Percentiles rank a stretch among this genome's conserved stretches.
These are phyloP conservation scores for Solanum rostratum DNA, from an alignment of 257 asterid species.

Conservation along the genomic window DNA sequence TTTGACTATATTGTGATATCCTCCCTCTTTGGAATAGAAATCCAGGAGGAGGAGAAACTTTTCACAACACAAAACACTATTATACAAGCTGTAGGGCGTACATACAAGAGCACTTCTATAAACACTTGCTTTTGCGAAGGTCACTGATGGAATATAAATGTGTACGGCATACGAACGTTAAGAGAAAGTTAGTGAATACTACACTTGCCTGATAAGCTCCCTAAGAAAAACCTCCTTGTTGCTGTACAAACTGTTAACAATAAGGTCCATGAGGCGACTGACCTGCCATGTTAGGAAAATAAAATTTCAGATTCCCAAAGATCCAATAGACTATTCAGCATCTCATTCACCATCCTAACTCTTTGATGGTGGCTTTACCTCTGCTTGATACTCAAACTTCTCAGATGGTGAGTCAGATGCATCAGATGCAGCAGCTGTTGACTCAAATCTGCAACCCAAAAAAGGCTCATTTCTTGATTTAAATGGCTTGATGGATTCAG, in stretches of 20 bases:
- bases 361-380: constrained; percentile 29
- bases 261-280: constrained; percentile 98
- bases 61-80: not conserved
- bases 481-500: constrained; percentile 19
- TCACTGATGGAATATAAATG: not conserved
- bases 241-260: constrained; percentile 90
- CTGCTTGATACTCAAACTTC: constrained; percentile 92
- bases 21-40: not conserved
- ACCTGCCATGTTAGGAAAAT: constrained; percentile 40
- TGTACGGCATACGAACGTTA: not conserved
- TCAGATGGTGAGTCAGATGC: constrained; percentile 42
- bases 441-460: constrained; percentile 42
- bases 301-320: not conserved
- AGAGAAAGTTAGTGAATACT: not conserved
- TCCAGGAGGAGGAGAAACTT: not conserved
- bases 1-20: not conserved
- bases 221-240: constrained; percentile 93
- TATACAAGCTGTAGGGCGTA: not conserved
- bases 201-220: constrained; percentile 79
- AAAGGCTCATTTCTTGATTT: constrained; percentile 9
- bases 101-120: not conserved
- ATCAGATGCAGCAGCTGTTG: constrained; percentile 70
- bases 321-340: not conserved
- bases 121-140: not conserved
- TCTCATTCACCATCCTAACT: not conserved